Percentiles rank a stretch among this genome's conserved stretches.
These are phyloP conservation scores for barley (Hordeum vulgare) DNA, from an alignment of 176 grass and related monocot genomes.

Conservation along the genomic window DNA sequence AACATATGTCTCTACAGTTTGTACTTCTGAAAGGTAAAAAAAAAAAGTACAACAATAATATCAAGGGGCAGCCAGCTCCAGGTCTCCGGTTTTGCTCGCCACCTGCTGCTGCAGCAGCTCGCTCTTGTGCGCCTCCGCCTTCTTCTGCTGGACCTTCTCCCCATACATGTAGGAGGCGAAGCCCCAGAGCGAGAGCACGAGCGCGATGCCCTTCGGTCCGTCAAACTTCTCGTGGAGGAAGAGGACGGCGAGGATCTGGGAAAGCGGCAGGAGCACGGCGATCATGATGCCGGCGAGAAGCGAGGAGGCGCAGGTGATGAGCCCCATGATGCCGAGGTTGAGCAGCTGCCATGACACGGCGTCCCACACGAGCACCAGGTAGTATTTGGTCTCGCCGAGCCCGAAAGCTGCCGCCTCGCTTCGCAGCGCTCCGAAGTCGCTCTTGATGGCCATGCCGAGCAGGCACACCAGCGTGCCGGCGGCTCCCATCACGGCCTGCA, in stretches of 20 bases:
- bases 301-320: constrained; percentile 53
- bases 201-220: constrained; percentile 44
- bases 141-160: constrained; percentile 40
- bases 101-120: background rate
- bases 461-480: constrained; percentile 51
- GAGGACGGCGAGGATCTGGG: constrained; percentile 49
- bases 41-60: background rate
- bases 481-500: constrained; percentile 60
- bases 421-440: constrained; percentile 50
- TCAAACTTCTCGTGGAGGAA: constrained; percentile 81
- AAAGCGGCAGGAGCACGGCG: constrained; percentile 48
- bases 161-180: constrained; percentile 1
- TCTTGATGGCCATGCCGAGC: constrained; percentile 56
- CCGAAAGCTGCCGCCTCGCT: constrained; percentile 55
- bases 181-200: constrained; percentile 61
- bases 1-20: background rate
- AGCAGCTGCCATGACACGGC: constrained; percentile 57
- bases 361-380: constrained; percentile 40
- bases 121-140: background rate
- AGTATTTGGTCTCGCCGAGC: constrained; percentile 57
- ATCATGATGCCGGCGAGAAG: constrained; percentile 67
- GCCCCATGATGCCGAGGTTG: constrained; percentile 55
- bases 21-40: background rate
- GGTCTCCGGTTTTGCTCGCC: background rate
- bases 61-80: constrained; percentile 4